A percentile compares a stretch with the other conserved stretches of the same genome.
phyloP scores from a whole-genome alignment of 75 land plant genomes.

The Azolla pinnata region DNA sequence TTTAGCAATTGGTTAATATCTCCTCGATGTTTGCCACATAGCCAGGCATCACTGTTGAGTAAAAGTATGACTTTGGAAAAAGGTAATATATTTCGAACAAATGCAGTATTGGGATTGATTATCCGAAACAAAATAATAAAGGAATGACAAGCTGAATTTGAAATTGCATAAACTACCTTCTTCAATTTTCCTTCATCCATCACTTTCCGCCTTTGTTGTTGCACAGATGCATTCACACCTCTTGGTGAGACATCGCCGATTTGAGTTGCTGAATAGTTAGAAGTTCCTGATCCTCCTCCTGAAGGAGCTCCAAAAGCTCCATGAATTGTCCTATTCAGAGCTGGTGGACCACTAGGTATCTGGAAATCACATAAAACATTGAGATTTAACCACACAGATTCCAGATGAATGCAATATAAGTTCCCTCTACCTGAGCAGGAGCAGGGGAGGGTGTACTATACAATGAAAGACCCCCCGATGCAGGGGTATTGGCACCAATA shows the following conservation, averaged over 20 bases:
- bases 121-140: background rate
- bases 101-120: background rate
- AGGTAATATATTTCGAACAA: background rate
- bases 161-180: too few relatives aligned
- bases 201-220: constrained; percentile 69
- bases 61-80: background rate
- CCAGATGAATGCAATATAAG: background rate
- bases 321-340: constrained; percentile 30
- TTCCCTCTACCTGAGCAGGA: constrained; percentile 26
- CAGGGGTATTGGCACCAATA: constrained; percentile 7
- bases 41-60: too few relatives aligned
- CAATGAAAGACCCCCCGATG: constrained; percentile 9
- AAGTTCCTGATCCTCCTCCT: constrained; percentile 5
- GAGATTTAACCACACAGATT: background rate
- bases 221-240: constrained; percentile 42
- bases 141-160: too few relatives aligned
- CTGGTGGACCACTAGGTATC: constrained; percentile 43
- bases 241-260: constrained; percentile 40
- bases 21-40: too few relatives aligned
- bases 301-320: constrained; percentile 1
- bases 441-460: constrained; percentile 47
- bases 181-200: constrained; percentile 90
- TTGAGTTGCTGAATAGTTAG: constrained; percentile 6
- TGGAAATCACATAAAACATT: background rate
- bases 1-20: too few relatives aligned